Conservation (phyloP, 495 filamentous ascomycete genomes). For the Trichodelitschia bisporula region DNA sequence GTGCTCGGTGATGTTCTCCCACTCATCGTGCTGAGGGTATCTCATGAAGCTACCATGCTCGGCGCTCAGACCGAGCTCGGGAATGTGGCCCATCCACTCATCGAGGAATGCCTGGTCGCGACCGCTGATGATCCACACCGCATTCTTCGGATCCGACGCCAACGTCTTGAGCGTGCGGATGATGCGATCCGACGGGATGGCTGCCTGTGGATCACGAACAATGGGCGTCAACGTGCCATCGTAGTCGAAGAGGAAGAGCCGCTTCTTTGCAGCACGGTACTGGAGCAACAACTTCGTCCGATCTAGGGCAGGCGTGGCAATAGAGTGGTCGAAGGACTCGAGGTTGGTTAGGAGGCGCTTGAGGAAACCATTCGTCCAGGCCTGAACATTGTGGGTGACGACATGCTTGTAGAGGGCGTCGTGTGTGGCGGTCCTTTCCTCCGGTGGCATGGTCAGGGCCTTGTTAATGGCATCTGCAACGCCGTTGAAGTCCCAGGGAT, state of each 20-base stretch:
- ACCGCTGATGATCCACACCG: slow-evolving; percentile 95
- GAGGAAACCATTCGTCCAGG: slow-evolving; percentile 57
- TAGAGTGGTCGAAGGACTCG: slow-evolving; percentile 44
- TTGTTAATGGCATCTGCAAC: slow-evolving; percentile 58
- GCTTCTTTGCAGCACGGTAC: slow-evolving; percentile 44
- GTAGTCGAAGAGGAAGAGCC: slow-evolving; percentile 95
- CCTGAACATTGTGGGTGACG: slow-evolving; percentile 54
- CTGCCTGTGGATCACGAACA: slow-evolving; percentile 64
- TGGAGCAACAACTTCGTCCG: slow-evolving; percentile 37
- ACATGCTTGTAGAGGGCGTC: slow-evolving; percentile 56
- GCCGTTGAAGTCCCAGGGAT: slow-evolving; percentile 69
- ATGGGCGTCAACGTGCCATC: slow-evolving; percentile 96
- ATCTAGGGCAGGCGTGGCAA: slow-evolving; percentile 61
- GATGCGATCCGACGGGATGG: slow-evolving; percentile 62
- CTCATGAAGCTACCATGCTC: slow-evolving; percentile 92
- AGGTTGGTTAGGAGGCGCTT: slow-evolving; percentile 54
- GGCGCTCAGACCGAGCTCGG: slow-evolving; percentile 65
- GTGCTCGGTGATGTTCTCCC: slow-evolving; percentile 66
- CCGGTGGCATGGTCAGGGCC: slow-evolving; percentile 45
- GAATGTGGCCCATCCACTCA: slow-evolving; percentile 67
- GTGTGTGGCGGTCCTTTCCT: slow-evolving; percentile 32
- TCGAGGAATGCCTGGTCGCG: slow-evolving; percentile 73
- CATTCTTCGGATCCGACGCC: slow-evolving; percentile 53
- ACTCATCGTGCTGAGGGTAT: slow-evolving; percentile 40
- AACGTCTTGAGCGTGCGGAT: slow-evolving; percentile 55